Percentiles rank a stretch among this genome's conserved stretches.
Evolutionary conservation across 2,329 filamentous ascomycete genomes (phyloP).

Genomic region (Penicillium griseofulvum): DNA sequence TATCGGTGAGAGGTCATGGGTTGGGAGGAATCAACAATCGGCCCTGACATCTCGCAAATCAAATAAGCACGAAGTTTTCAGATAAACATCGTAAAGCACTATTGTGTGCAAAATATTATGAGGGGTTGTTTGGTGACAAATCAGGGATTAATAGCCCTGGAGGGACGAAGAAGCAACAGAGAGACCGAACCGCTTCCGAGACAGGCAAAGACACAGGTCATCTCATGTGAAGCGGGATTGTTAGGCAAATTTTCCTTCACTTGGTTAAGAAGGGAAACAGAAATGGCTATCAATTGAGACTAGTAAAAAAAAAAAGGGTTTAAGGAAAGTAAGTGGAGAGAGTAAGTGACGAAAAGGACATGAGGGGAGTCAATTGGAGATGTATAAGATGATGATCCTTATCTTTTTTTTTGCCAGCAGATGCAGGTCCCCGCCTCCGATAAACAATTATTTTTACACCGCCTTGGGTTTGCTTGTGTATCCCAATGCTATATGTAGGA

Average conservation of each 20-base stretch:
- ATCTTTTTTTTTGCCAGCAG: constrained; percentile 1
- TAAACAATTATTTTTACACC: background rate
- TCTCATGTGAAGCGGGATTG: background rate
- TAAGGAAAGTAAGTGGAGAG: background rate
- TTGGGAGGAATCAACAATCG: background rate
- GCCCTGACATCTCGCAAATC: background rate
- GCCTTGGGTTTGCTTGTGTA: background rate
- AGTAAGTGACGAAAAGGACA: background rate
- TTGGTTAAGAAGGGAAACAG: background rate
- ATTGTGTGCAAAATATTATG: background rate
- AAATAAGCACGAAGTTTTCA: background rate
- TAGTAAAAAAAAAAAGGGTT: no score
- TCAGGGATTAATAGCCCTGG: background rate
- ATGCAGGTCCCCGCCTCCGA: background rate
- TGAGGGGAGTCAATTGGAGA: background rate
- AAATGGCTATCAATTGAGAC: background rate
- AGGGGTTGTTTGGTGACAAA: background rate
- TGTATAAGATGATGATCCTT: constrained; percentile 4
- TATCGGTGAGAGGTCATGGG: background rate
- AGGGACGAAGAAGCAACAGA: background rate
- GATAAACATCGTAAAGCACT: background rate
- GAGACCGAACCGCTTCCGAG: background rate
- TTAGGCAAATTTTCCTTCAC: background rate
- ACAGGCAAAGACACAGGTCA: background rate
- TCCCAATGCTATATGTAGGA: background rate